A percentile compares a stretch with the other conserved stretches of the same genome.
phyloP scores from a whole-genome alignment of 495 filamentous ascomycete genomes.

The Tuber calosporum region DNA sequence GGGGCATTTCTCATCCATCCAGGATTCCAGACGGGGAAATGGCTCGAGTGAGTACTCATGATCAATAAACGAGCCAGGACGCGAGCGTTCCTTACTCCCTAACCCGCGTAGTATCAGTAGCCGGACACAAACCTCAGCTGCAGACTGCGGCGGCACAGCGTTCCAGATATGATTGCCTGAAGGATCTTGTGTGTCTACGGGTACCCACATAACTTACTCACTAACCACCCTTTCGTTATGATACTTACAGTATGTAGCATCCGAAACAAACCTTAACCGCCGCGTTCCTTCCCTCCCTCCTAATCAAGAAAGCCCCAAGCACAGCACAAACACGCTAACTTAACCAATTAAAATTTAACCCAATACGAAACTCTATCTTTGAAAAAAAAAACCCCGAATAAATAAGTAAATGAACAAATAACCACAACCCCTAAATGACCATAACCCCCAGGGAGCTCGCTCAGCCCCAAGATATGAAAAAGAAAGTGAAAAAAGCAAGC shows the following conservation, averaged over 20 bases:
- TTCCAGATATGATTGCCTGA: background rate
- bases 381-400: background rate
- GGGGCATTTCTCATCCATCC: background rate
- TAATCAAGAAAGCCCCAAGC: background rate
- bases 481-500: background rate
- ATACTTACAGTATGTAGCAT: background rate
- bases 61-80: background rate
- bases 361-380: background rate
- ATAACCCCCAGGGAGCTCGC: background rate
- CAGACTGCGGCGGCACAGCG: background rate
- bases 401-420: background rate
- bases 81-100: background rate
- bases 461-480: background rate
- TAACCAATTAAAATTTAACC: background rate
- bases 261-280: background rate
- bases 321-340: background rate
- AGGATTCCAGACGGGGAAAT: no score
- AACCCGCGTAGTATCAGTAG: background rate
- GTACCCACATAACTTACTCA: slow-evolving; percentile 19
- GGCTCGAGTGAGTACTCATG: background rate
- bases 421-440: background rate
- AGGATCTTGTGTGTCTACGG: background rate
- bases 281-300: background rate
- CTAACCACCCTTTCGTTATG: background rate
- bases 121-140: background rate